Conservation (phyloP, 345 rosid genomes). For the Litchi chinensis region DNA sequence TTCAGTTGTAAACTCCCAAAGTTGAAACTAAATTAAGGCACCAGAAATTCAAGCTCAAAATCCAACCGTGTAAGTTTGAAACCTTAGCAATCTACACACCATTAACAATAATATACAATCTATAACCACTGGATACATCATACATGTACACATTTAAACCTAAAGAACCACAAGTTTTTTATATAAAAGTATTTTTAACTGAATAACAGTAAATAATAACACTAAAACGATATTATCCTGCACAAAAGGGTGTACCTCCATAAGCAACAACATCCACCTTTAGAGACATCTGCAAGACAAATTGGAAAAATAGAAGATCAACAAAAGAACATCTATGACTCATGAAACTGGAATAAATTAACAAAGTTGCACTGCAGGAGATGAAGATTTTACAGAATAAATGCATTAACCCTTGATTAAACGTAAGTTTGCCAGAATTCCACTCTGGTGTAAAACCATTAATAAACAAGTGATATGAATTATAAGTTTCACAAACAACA, state of each 20-base stretch:
- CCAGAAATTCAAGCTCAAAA: background rate
- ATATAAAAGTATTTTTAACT: background rate
- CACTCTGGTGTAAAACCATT: too few species aligned
- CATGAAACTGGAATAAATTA: conserved; percentile 11
- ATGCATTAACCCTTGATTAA: too few species aligned
- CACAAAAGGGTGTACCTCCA: conserved; percentile 63
- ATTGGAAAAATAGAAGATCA: conserved; percentile 9
- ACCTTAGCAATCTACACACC: background rate
- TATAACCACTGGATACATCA: background rate
- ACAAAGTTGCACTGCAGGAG: conserved; percentile 17
- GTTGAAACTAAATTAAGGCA: background rate
- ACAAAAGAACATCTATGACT: conserved; percentile 11
- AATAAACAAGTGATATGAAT: too few species aligned
- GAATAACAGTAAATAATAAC: background rate
- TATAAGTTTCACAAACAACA: too few species aligned
- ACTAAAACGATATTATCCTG: background rate
- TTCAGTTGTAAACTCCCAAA: background rate
- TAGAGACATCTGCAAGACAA: conserved; percentile 63
- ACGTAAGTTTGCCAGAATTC: too few species aligned
- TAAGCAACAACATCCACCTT: conserved; percentile 89
- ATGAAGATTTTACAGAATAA: too few species aligned
- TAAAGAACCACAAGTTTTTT: background rate
- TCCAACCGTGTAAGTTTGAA: background rate
- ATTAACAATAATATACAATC: background rate
- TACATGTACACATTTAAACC: background rate